Evolutionary conservation across 1,284 basidiomycete genomes (phyloP).

Genomic region (Xerocomus nothofagi): DNA sequence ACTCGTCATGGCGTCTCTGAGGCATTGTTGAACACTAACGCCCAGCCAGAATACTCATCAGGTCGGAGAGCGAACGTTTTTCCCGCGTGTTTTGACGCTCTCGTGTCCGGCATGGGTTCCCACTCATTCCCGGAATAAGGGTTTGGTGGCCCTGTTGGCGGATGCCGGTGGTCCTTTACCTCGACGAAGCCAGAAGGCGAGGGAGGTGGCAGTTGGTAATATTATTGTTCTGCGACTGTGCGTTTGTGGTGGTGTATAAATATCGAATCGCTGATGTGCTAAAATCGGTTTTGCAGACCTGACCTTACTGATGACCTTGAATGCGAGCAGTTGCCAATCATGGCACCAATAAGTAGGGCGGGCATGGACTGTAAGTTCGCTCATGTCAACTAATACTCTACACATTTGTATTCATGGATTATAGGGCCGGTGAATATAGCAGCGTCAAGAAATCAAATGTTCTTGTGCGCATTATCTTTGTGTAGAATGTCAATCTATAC

Average conservation of each 20-base stretch:
- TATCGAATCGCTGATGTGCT: slow-evolving; percentile 3
- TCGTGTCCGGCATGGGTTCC: slow-evolving; percentile 34
- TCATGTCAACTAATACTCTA: background rate
- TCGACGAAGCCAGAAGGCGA: slow-evolving; percentile 34
- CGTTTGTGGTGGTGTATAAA: slow-evolving; percentile 20
- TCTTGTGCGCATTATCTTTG: slow-evolving; percentile 52
- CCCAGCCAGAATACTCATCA: slow-evolving; percentile 33
- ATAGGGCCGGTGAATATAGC: slow-evolving; percentile 51
- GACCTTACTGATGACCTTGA: slow-evolving; percentile 51
- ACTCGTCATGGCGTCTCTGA: slow-evolving; percentile 1
- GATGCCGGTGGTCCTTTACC: slow-evolving; percentile 43
- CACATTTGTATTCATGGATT: background rate
- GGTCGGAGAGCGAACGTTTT: slow-evolving; percentile 42
- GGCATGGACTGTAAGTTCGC: slow-evolving; percentile 49
- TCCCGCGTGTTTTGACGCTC: slow-evolving; percentile 43
- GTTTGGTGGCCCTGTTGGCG: slow-evolving; percentile 45
- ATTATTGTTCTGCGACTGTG: slow-evolving; percentile 56
- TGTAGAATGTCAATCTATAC: slow-evolving; percentile 46
- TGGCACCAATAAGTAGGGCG: slow-evolving; percentile 40
- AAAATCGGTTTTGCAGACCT: slow-evolving; percentile 40
- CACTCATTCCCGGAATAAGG: slow-evolving; percentile 23
- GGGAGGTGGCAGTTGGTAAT: slow-evolving; percentile 49
- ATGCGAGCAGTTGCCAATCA: slow-evolving; percentile 50
- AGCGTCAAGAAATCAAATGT: slow-evolving; percentile 56
- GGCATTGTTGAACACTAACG: slow-evolving; percentile 13